Conservation (phyloP, 768 basidiomycete genomes). For the Mycena filopes region DNA sequence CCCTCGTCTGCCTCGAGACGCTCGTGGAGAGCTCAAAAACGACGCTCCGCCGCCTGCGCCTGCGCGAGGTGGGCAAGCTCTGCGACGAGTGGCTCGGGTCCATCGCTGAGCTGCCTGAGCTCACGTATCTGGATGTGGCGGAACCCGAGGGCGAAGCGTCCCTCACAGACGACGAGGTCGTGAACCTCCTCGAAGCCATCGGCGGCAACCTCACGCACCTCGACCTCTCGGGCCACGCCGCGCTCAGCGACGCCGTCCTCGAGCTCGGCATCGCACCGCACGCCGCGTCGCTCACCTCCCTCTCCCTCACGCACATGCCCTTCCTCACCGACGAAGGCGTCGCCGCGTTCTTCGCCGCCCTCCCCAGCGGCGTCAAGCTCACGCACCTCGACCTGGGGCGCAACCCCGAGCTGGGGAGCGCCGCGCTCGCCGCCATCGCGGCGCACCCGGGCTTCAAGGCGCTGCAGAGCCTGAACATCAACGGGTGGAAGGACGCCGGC, state of each 20-base stretch:
- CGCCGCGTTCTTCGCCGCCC: constrained; percentile 70
- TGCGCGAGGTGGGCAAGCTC: constrained; percentile 82
- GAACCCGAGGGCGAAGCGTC: constrained; percentile 52
- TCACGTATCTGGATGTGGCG: constrained; percentile 77
- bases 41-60: constrained; percentile 72
- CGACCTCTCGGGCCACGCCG: constrained; percentile 75
- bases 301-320: constrained; percentile 66
- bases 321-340: constrained; percentile 79
- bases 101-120: constrained; percentile 59
- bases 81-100: constrained; percentile 69
- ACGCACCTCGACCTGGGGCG: constrained; percentile 68
- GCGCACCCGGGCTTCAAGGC: constrained; percentile 70
- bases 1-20: constrained; percentile 68
- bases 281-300: constrained; percentile 56
- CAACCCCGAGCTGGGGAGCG: constrained; percentile 61
- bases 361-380: constrained; percentile 60
- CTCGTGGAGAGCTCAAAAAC: constrained; percentile 64
- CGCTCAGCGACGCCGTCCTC: constrained; percentile 71
- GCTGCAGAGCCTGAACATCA: constrained; percentile 74
- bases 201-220: constrained; percentile 69
- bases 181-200: constrained; percentile 62
- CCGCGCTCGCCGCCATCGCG: constrained; percentile 71
- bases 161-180: constrained; percentile 65
- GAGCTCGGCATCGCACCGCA: constrained; percentile 66
- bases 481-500: constrained; percentile 76